phyloP scores from a whole-genome alignment of 2,329 filamentous ascomycete genomes.

The Xylaria sp. region DNA sequence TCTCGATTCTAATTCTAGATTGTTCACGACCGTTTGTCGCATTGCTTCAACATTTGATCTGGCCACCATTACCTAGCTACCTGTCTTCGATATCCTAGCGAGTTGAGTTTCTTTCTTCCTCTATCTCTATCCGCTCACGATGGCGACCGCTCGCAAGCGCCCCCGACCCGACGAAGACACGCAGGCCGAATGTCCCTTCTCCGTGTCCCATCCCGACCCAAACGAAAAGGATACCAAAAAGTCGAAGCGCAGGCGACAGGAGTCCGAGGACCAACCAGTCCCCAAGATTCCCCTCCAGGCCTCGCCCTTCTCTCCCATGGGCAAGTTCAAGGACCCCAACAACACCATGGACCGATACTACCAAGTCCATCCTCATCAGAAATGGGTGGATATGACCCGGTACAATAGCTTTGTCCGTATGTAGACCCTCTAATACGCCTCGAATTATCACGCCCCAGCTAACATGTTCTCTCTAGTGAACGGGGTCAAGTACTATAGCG shows the following conservation, averaged over 20 bases:
- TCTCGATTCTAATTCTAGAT: no score
- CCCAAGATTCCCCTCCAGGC: constrained; percentile 61
- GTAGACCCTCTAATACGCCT: constrained; percentile 46
- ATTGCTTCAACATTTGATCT: not conserved
- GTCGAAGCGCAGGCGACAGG: constrained; percentile 58
- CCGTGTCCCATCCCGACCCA: constrained; percentile 58
- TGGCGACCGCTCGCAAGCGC: constrained; percentile 62
- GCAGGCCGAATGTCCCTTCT: constrained; percentile 68
- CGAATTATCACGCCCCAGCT: constrained; percentile 13
- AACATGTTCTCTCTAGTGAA: constrained; percentile 58
- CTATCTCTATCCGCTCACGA: constrained; percentile 39
- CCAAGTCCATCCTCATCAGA: constrained; percentile 62
- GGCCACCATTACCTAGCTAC: not conserved
- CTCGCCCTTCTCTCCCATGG: constrained; percentile 65
- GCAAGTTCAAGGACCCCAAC: constrained; percentile 63
- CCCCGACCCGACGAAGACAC: constrained; percentile 62
- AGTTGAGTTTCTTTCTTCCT: not conserved
- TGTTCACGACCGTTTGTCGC: not conserved
- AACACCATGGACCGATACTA: constrained; percentile 68
- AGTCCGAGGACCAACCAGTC: constrained; percentile 57
- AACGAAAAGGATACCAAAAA: constrained; percentile 61
- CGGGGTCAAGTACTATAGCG: constrained; percentile 67
- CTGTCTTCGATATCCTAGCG: not conserved
- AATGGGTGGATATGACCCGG: constrained; percentile 68
- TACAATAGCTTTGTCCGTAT: constrained; percentile 71